A percentile compares a stretch with the other conserved stretches of the same genome.
Evolutionary conservation across 352 stramenopile species (phyloP).

Genomic region (Achlya hypogyna): DNA sequence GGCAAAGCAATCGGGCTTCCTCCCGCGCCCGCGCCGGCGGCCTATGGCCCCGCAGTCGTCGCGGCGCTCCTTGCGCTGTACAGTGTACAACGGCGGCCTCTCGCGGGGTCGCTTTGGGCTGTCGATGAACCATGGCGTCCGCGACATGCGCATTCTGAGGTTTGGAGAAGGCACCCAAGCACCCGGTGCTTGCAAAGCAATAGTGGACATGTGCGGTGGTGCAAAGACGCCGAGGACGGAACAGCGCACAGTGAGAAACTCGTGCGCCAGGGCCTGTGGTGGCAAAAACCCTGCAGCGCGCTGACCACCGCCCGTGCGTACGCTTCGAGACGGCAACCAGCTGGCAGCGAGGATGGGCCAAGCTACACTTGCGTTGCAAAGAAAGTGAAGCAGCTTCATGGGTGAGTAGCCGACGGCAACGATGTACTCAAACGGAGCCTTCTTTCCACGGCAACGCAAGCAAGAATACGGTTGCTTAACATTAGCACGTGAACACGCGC

Average conservation of each 20-base stretch:
- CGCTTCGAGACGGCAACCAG: too few relatives aligned
- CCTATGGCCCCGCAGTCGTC: too few relatives aligned
- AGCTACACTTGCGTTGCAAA: background rate
- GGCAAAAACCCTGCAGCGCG: background rate
- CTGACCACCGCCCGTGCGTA: too few relatives aligned
- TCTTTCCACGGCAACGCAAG: too few relatives aligned
- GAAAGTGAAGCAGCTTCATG: background rate
- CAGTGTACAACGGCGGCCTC: too few relatives aligned
- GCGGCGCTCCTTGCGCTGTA: too few relatives aligned
- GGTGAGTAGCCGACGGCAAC: too few relatives aligned
- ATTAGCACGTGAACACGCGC: constrained; percentile 36
- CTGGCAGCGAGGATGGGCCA: background rate
- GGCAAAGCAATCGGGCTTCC: too few relatives aligned
- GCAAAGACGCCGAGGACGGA: background rate
- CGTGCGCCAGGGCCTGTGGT: background rate
- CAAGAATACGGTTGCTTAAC: too few relatives aligned
- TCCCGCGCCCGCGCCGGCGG: background rate
- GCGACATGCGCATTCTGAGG: background rate
- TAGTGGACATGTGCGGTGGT: too few relatives aligned
- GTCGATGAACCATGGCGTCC: background rate
- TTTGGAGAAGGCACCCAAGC: background rate
- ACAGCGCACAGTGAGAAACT: background rate
- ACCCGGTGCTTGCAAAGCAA: background rate
- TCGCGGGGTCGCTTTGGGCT: background rate
- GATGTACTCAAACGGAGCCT: too few relatives aligned